Evolutionary conservation across 306 rosid species (phyloP), one percentile per base, ranked within the genome.

Genomic region (Casuarina equisetifolia): DNA sequence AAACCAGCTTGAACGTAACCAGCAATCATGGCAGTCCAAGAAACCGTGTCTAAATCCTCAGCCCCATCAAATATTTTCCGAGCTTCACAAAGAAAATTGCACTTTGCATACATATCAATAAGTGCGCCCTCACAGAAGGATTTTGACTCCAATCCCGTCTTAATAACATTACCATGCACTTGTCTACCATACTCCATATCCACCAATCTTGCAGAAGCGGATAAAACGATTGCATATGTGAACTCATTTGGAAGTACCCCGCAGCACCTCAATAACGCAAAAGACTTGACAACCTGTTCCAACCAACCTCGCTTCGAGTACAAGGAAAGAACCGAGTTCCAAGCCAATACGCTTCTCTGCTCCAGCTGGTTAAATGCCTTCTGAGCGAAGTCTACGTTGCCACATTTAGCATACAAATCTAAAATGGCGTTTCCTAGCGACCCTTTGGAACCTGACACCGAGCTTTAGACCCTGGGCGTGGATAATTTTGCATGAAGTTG

Each of bases 91-190:
- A 94, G 44, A 76, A 36, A 67, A 73, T 53, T 70, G 82, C 96
- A 85, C 77, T 91, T 89, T 42, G 91, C 88, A 68, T 91, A 91
- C 83, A 90, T 78, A 83, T 91, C 85, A 76, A 91, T 83, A n/a
- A 91, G 91, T 39, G 88, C 83, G 32, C 89, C 88, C 63, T 78
- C 85, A 69, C 90, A 87, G 79, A 82, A 87, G 4, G 89, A 57
- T 64, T 48, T 68, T 20, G 71, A 83, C 57, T 83, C 82, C 10
- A 82, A 81, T 12, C 97, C 94, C 42, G 53, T 68, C 88, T 91
- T 89, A 35, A 86, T 43, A 16, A 79, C 80, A 19, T 71, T 77
- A 61, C 82, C 84, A 57, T 94, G 98, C 52, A 94, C 52, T 49
- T 75, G 77, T 62, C 80, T 85, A 13, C 98, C 97, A 50, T 73